These are phyloP conservation scores for Thozetella sp. DNA, from an alignment of 495 filamentous ascomycete species.

Conservation along the genomic window DNA sequence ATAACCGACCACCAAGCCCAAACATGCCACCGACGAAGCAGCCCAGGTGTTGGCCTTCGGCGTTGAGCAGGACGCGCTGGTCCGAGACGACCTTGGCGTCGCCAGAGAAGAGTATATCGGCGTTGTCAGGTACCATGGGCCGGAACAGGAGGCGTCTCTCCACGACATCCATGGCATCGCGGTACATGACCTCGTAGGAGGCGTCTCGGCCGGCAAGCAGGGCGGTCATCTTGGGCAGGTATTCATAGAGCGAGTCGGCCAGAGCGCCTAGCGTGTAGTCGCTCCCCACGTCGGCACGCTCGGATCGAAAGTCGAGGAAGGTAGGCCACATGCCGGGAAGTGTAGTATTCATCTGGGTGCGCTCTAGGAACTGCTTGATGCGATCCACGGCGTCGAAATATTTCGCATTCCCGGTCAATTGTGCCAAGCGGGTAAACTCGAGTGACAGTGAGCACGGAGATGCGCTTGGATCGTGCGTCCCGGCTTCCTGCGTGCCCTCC, in stretches of 20 bases:
- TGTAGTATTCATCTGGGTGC: conserved; percentile 62
- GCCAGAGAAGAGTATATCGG: conserved; percentile 68
- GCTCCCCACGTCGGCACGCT: conserved; percentile 23
- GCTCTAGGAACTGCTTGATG: conserved; percentile 74
- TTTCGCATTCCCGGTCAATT: conserved; percentile 74
- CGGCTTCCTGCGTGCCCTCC: conserved; percentile 71
- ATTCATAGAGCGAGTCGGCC: conserved; percentile 87
- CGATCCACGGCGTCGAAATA: conserved; percentile 86
- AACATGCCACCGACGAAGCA: conserved; percentile 94
- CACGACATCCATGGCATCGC: conserved; percentile 58
- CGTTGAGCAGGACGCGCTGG: conserved; percentile 15
- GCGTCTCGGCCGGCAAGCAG: conserved; percentile 29
- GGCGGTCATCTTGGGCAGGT: conserved; percentile 70
- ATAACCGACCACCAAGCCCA: conserved; percentile 76
- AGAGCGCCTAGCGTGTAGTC: conserved; percentile 74
- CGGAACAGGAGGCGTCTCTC: conserved; percentile 70
- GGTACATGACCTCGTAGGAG: conserved; percentile 38
- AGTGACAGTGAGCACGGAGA: conserved; percentile 80
- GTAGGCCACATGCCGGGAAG: conserved; percentile 64
- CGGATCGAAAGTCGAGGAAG: conserved; percentile 30
- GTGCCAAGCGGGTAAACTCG: conserved; percentile 82
- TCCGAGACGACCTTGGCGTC: conserved; percentile 17
- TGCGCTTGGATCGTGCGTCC: conserved; percentile 48
- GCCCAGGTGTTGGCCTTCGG: conserved; percentile 43
- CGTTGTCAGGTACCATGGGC: conserved; percentile 53